Conservation (phyloP, 345 rosid genomes). For the Anastatica hierochuntica region DNA sequence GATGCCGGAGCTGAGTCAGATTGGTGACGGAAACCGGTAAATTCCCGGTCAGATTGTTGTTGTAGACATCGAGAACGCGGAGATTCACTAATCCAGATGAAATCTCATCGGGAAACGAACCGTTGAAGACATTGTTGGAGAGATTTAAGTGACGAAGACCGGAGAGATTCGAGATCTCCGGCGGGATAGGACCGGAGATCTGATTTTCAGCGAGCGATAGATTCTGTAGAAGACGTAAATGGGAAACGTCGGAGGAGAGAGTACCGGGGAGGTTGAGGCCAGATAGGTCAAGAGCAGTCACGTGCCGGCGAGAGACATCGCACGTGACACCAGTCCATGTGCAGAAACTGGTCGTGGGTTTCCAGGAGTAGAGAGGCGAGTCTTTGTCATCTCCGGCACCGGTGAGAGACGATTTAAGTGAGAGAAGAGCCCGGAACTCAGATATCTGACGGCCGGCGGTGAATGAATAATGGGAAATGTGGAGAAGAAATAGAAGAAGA, state of each 20-base stretch:
- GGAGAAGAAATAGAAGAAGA: constrained; percentile 33
- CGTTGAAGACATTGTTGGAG: constrained; percentile 71
- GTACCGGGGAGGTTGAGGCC: constrained; percentile 60
- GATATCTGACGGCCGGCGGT: constrained; percentile 32
- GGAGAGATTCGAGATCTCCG: constrained; percentile 45
- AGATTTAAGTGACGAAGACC: constrained; percentile 58
- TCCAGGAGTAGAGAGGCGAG: constrained; percentile 58
- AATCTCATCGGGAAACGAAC: constrained; percentile 54
- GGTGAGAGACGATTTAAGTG: constrained; percentile 56
- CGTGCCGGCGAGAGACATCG: constrained; percentile 53
- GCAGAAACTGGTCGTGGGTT: constrained; percentile 40
- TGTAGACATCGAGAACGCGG: constrained; percentile 79
- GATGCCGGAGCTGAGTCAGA: constrained; percentile 54
- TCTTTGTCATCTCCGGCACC: constrained; percentile 36
- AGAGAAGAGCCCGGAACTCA: constrained; percentile 65
- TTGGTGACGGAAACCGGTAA: constrained; percentile 58
- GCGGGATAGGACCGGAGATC: constrained; percentile 61
- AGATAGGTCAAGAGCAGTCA: constrained; percentile 52
- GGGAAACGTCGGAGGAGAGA: constrained; percentile 51
- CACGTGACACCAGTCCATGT: constrained; percentile 63
- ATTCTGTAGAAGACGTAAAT: constrained; percentile 50
- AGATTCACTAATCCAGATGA: constrained; percentile 42
- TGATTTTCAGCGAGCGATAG: constrained; percentile 49
- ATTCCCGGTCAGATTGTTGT: constrained; percentile 78
- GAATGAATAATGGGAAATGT: constrained; percentile 32